Base-by-base conservation (phyloP, 371 early-diverging fungal species). In the Mortierella sp. region DNA sequence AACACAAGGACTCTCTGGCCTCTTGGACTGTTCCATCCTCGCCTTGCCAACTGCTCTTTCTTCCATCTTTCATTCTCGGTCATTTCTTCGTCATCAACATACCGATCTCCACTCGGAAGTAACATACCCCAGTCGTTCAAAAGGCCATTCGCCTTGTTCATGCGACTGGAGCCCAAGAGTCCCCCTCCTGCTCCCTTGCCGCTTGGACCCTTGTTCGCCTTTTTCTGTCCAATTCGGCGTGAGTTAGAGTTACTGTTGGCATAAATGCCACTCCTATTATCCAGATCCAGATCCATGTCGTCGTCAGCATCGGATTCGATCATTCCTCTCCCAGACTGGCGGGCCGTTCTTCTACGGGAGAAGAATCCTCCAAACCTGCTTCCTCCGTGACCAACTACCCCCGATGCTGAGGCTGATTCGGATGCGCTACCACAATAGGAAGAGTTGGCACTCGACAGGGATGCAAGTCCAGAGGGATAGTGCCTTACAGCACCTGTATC, bases 121-220 rank as follows among this genome's bases (percentile, higher is more conserved):
- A 71, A 34, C 46, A 66, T 14, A 25, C 60, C 72, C 72, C 72
- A 71, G 28, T 66, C 72, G 50, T 71, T 71, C 53, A 64, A 34
- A 10, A 63, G 41, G 9, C 37, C 65, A 12, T 54, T 41, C 48
- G 52, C 34, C 17, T 46, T 34, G 41, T 46, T 41, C 37, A 4
- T 56, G 39, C 34, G 19, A 28, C 2, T 58, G 13, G 17, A 10
- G 14, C 40, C 58, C 3, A 16, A 17, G 17, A 37, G 24, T n/a
- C 44, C 41, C 0, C 37, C 46, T 13, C 21, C 46, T 27, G 43
- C 48, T 6, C 50, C 45, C 6, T 46, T 44, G 13, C 27, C 28
- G 37, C 34, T 44, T 4, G 34, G 24, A 43, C 45, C 34, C 47
- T 45, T 51, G 37, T 0, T 39, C 14, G 34, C 27, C 9, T 28